Evolutionary conservation across 352 stramenopile species (phyloP), one percentile per base, ranked within the genome.

Genomic region (Phytophthora multivora): DNA sequence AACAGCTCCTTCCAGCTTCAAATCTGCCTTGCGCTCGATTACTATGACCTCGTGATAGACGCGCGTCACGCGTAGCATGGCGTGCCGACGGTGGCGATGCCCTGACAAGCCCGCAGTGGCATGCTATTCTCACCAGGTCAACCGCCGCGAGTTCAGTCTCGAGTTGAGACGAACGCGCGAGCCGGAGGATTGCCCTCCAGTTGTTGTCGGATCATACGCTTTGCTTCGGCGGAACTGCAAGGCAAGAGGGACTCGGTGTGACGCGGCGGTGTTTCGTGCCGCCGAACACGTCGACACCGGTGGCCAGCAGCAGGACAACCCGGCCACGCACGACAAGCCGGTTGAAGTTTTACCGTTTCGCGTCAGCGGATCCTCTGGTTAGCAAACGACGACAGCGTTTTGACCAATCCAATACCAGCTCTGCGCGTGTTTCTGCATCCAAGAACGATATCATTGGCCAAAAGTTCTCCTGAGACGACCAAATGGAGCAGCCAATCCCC

Each of bases 191-290:
- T 25, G 23, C 11, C 21, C 21, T 49, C 51, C 51, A 63, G 45
- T 52, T 63, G 45, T 51, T 48, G 38, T 21, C 21, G 13, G 19
- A 66, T 66, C 49, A 50, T 62, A 39, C 47, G 60, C 53, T 69
- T 54, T 64, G 59, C 59, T 26, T 11, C 23, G 18, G 28, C 36
- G 33, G 28, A 66, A 66, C 49, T 67, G 39, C 57, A 72, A 68
- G 62, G 49, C 51, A 35, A 53, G 43, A 59, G 21, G 51, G 36
- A 16, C 36, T 15, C 23, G 36, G 26, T 21, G 53, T 72, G 63
- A 72, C 63, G 51, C 63, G 63, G 58, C 58, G 51, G 59, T 67
- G 63, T 71, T 63, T 63, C 56, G 42, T 38, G 26, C 30, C 11
- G 41, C 13, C 21, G 41, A 65, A 61, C 40, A 60, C 19, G 54